phyloP scores from a whole-genome alignment of 345 rosid species.

The Noccaea bulbosa region DNA sequence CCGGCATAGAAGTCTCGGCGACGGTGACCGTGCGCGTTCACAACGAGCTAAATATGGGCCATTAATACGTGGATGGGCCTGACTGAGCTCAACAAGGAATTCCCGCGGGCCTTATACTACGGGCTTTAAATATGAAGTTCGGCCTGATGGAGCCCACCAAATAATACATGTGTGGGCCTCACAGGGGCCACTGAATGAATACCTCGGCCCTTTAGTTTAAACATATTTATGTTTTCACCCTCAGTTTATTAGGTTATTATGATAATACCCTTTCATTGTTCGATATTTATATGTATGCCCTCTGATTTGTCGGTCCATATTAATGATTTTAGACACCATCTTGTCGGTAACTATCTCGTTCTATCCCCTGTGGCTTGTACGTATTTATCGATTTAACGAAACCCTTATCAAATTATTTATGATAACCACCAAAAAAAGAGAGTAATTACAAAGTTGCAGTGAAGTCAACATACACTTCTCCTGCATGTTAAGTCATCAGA shows the following conservation, averaged over 20 bases:
- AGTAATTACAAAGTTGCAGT: constrained; percentile 29
- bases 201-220: too few species aligned
- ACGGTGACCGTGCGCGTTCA: not conserved
- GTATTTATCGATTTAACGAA: not conserved
- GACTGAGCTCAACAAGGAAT: not conserved
- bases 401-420: not conserved
- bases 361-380: too few species aligned
- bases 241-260: too few species aligned
- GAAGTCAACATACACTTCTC: constrained; percentile 23
- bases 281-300: too few species aligned
- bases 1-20: constrained; percentile 27
- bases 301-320: too few species aligned
- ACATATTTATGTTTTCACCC: too few species aligned
- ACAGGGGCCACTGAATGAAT: too few species aligned
- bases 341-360: too few species aligned
- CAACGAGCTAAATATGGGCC: not conserved
- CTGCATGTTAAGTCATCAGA: not conserved
- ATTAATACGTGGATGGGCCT: not conserved
- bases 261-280: too few species aligned
- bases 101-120: not conserved
- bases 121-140: not conserved
- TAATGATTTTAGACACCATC: too few species aligned
- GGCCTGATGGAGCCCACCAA: too few species aligned
- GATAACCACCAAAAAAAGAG: not conserved
- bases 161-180: too few species aligned